Percentiles rank a stretch among this genome's conserved stretches.
Evolutionary conservation across 1,284 basidiomycete species (phyloP).

Genomic region (Ustilago tritici): DNA sequence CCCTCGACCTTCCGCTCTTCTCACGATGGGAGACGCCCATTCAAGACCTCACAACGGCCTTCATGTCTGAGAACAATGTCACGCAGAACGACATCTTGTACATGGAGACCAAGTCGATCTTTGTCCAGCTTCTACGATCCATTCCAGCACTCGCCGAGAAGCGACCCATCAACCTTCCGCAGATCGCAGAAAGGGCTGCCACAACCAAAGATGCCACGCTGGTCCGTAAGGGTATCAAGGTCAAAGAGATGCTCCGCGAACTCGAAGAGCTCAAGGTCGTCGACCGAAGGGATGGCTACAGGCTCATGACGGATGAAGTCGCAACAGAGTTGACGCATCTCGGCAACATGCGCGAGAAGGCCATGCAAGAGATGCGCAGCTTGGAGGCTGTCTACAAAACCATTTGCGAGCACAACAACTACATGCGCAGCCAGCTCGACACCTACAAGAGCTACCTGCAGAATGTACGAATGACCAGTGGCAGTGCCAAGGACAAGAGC

Average conservation of each 20-base stretch:
- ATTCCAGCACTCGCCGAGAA: conserved; percentile 83
- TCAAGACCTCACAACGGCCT: conserved; percentile 92
- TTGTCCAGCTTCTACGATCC: conserved; percentile 95
- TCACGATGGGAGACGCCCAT: conserved; percentile 99
- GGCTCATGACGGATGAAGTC: conserved; percentile 97
- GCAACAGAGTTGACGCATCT: conserved; percentile 93
- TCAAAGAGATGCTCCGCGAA: conserved; percentile 97
- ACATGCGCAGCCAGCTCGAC: conserved; percentile 93
- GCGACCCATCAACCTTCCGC: conserved; percentile 87
- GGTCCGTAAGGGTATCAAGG: conserved; percentile 96
- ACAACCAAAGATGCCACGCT: conserved; percentile 96
- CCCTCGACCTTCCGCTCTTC: conserved; percentile 91
- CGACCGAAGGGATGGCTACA: conserved; percentile 84
- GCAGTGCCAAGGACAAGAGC: conserved; percentile 70
- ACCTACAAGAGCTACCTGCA: conserved; percentile 99
- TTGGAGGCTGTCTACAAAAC: conserved; percentile 98
- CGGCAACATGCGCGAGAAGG: conserved; percentile 95
- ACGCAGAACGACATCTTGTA: conserved; percentile 98
- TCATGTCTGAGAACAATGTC: conserved; percentile 91
- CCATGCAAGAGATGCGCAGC: conserved; percentile 88
- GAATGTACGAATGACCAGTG: conserved; percentile 87
- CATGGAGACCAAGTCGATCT: conserved; percentile 99
- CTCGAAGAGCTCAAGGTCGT: conserved; percentile 90
- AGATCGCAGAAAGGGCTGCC: conserved; percentile 91
- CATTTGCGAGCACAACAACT: conserved; percentile 98